phyloP scores from a whole-genome alignment of 192 early-diverging fungal genomes.

The Gigaspora rosea region DNA sequence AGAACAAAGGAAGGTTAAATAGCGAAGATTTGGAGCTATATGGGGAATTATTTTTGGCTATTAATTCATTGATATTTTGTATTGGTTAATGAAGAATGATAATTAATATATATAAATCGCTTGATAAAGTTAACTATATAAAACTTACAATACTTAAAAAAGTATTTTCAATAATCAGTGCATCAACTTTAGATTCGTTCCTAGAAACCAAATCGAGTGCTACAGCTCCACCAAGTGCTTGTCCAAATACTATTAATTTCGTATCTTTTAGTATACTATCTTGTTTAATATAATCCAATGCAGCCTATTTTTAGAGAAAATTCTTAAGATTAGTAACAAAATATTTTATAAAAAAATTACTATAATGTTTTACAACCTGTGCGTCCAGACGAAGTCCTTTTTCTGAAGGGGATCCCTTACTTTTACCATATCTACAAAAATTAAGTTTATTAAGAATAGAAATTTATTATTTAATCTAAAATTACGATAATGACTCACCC shows the following conservation, averaged over 20 bases:
- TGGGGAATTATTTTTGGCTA: constrained; percentile 84
- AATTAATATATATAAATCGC: neutral
- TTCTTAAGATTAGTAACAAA: neutral
- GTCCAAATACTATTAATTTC: constrained; percentile 87
- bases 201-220: constrained; percentile 82
- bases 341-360: neutral
- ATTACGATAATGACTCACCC: constrained; percentile 56
- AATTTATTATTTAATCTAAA: too few relatives aligned
- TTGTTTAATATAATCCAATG: constrained; percentile 80
- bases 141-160: constrained; percentile 78
- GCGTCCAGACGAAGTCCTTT: constrained; percentile 87
- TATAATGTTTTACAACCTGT: constrained; percentile 51
- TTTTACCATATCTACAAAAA: constrained; percentile 72
- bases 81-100: neutral
- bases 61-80: neutral
- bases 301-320: constrained; percentile 51
- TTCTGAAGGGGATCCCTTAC: constrained; percentile 85
- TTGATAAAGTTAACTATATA: too few relatives aligned
- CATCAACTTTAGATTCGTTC: constrained; percentile 70
- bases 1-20: constrained; percentile 78
- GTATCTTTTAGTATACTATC: constrained; percentile 76
- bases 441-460: too few relatives aligned
- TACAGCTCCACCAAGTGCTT: constrained; percentile 97
- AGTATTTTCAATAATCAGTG: constrained; percentile 91
- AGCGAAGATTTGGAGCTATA: constrained; percentile 72